A percentile compares a stretch with the other conserved stretches of the same genome.
Conservation (phyloP, 179 eudicot species). For the Dionaea muscipula region DNA sequence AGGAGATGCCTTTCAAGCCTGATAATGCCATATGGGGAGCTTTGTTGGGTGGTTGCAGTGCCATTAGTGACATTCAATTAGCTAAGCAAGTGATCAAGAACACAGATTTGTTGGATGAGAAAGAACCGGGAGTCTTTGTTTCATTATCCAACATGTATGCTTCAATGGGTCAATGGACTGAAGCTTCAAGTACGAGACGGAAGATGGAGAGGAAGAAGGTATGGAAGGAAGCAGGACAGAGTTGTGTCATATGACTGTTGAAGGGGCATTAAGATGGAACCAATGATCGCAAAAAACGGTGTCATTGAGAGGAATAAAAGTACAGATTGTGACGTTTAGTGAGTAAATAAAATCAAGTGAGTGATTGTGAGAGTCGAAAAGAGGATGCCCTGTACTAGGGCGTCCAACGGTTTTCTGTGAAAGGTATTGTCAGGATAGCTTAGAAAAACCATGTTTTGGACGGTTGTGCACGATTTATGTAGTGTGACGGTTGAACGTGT, state of each 20-base stretch:
- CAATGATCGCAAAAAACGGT: no score
- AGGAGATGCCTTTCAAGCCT: slow-evolving; percentile 21
- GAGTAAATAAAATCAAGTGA: no score
- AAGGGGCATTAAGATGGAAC: no score
- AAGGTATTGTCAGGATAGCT: no score
- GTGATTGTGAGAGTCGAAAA: no score
- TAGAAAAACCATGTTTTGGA: no score
- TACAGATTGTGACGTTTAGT: no score
- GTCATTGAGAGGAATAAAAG: no score
- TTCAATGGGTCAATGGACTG: slow-evolving; percentile 21
- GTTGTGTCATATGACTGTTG: slow-evolving; percentile 10
- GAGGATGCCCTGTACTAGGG: no score
- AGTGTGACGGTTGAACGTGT: no score
- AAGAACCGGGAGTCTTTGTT: slow-evolving; percentile 21
- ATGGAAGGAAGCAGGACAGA: slow-evolving; percentile 21
- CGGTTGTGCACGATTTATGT: no score
- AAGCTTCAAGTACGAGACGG: slow-evolving; percentile 15
- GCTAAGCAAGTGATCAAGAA: slow-evolving; percentile 17
- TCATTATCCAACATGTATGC: slow-evolving; percentile 23
- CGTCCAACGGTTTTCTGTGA: no score
- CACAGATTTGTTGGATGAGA: slow-evolving; percentile 8
- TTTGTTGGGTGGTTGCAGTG: slow-evolving; percentile 22
- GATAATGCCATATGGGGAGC: slow-evolving; percentile 27
- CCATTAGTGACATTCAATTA: slow-evolving; percentile 15
- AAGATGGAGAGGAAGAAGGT: slow-evolving; percentile 18